These are phyloP conservation scores for Cercospora brassicicola DNA, from an alignment of 2,329 filamentous ascomycete genomes.

Conservation along the genomic window DNA sequence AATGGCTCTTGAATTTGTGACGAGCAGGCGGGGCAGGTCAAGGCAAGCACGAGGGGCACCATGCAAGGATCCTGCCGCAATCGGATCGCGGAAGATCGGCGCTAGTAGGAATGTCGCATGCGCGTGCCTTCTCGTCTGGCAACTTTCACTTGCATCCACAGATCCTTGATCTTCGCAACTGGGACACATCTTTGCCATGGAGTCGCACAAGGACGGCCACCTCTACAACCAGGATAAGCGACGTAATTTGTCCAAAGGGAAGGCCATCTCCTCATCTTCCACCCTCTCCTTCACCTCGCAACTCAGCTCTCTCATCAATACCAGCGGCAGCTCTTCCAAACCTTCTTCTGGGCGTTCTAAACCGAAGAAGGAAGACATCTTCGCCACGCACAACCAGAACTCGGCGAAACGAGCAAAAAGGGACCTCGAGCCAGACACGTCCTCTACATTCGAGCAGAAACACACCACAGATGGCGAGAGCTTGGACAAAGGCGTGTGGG, in stretches of 20 bases:
- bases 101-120: not conserved
- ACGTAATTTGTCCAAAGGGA: conserved; percentile 61
- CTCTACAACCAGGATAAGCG: conserved; percentile 24
- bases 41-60: not conserved
- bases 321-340: conserved; percentile 44
- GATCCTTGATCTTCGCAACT: not conserved
- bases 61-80: conserved; percentile 10
- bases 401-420: conserved; percentile 62
- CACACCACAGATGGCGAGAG: conserved; percentile 62
- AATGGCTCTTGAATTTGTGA: conserved; percentile 6
- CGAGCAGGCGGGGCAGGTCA: not conserved
- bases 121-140: not conserved
- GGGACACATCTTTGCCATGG: conserved; percentile 13
- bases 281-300: conserved; percentile 85
- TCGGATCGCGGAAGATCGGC: conserved; percentile 10
- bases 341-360: conserved; percentile 52
- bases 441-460: conserved; percentile 61
- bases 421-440: conserved; percentile 57
- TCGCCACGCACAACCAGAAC: conserved; percentile 64
- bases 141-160: too few relatives aligned
- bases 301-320: conserved; percentile 73
- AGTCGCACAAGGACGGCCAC: conserved; percentile 23
- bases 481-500: conserved; percentile 58
- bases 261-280: conserved; percentile 67
- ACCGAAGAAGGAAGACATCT: conserved; percentile 67